Conservation (phyloP, 2,329 filamentous ascomycete species). For the Microcera coccophila region DNA sequence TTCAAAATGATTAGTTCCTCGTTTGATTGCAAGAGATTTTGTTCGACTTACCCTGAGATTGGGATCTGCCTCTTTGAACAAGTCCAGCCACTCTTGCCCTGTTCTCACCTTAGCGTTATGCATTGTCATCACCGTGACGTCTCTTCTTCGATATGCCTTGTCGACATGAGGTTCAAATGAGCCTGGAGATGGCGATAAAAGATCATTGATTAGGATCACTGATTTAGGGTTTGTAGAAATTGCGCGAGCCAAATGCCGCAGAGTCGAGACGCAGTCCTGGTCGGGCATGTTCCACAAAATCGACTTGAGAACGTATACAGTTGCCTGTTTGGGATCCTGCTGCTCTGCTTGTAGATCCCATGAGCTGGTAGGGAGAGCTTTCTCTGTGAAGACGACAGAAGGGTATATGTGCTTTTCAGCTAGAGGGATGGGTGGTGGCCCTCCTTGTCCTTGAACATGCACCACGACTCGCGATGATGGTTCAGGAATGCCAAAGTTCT, state of each 20-base stretch:
- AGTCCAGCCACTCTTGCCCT: conserved; percentile 8
- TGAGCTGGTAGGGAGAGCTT: no score
- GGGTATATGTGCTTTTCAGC: no score
- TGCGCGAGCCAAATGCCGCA: conserved; percentile 32
- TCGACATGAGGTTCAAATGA: conserved; percentile 10
- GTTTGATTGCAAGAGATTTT: not conserved
- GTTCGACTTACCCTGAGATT: conserved; percentile 4
- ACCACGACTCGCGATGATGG: no score
- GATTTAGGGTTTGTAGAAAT: conserved; percentile 6
- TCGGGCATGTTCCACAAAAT: conserved; percentile 16
- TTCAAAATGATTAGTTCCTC: not conserved
- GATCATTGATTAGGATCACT: conserved; percentile 14
- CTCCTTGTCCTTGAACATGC: no score
- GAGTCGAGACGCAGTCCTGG: conserved; percentile 6
- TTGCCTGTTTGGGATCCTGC: not conserved
- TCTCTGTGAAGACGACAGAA: no score
- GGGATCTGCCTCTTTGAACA: conserved; percentile 8
- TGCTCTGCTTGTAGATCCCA: no score
- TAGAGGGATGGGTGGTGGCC: no score
- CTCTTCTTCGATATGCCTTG: conserved; percentile 17
- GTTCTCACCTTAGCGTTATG: conserved; percentile 19
- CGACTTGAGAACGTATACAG: conserved; percentile 14
- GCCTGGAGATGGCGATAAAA: conserved; percentile 13
- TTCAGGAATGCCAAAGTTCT: conserved; percentile 1
- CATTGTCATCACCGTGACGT: conserved; percentile 22